Base-by-base conservation (phyloP, 805 yeast genomes). In the Candida andamanensis region DNA sequence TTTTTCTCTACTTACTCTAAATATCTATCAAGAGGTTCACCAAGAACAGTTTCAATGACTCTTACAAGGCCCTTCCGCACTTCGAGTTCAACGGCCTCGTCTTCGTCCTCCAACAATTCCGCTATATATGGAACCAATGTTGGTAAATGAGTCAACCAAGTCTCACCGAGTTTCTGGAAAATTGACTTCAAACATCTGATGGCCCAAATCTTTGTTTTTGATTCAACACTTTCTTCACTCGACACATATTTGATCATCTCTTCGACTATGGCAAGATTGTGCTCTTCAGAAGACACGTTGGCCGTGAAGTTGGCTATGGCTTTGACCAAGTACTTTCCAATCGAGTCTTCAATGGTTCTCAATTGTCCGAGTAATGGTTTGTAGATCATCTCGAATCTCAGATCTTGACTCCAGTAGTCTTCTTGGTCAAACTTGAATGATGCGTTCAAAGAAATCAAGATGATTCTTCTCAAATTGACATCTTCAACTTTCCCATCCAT, bases 111-210 rank as follows among this genome's bases (percentile, higher is more conserved):
- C 41, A 92, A 69, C 36, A 92, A 63, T 60, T 92, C 99, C 6
- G 97, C 96, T 56, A 92, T 85, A 39, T 85, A 73, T 20, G 99
- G 99, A 41, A 92, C 95, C 46, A 92, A 72, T 52, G 89, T 96
- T 15, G 98, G 98, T 47, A 92, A 69, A 65, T 84, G 71, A 20
- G 81, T 67, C 43, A 92, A 71, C 98, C 97, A 92, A 54, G 80
- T 85, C 49, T 92, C 97, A 34, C 97, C 97, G 47, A 87, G 81
- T 65, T 84, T 84, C 44, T 84, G 83, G 70, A 87, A 92, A 19
- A 92, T 76, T 16, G 78, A 68, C 57, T 85, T 85, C 54, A 92
- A 71, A 2, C 85, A 67, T 54, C 80, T 77, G 33, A 85, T 74
- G 16, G 97, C 78, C 90, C 95, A 83, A 29, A 80, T 73, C 63